phyloP scores from a whole-genome alignment of 257 asterid genomes.

The Petunia secreta region DNA sequence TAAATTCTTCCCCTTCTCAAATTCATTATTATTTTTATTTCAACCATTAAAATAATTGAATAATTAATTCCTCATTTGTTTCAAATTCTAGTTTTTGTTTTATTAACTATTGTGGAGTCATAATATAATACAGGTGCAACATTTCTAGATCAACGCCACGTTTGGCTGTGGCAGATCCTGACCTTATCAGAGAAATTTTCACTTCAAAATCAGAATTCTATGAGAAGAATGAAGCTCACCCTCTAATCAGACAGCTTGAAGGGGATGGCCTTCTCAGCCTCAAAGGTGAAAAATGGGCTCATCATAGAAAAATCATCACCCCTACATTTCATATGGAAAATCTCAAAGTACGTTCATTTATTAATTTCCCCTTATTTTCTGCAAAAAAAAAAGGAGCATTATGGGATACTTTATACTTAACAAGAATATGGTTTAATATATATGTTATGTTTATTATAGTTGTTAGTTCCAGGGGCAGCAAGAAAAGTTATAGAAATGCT shows the following conservation, averaged over 20 bases:
- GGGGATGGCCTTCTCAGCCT: slow-evolving; percentile 55
- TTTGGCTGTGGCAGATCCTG: slow-evolving; percentile 57
- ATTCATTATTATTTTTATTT: no score
- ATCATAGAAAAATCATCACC: slow-evolving; percentile 53
- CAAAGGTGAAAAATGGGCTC: slow-evolving; percentile 58
- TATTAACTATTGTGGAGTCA: no score
- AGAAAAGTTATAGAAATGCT: slow-evolving; percentile 47
- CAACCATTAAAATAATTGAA: no score
- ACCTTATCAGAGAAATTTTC: slow-evolving; percentile 51
- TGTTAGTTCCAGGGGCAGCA: slow-evolving; percentile 48
- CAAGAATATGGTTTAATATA: not conserved
- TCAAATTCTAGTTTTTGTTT: no score
- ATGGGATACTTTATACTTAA: no score
- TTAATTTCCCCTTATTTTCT: not conserved
- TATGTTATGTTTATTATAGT: slow-evolving; percentile 22
- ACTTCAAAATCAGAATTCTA: slow-evolving; percentile 50
- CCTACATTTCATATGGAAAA: slow-evolving; percentile 59
- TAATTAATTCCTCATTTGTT: not conserved
- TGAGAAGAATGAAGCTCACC: slow-evolving; percentile 55
- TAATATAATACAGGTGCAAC: slow-evolving; percentile 40
- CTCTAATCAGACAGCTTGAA: slow-evolving; percentile 49
- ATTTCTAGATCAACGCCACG: slow-evolving; percentile 52
- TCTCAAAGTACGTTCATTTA: slow-evolving; percentile 41
- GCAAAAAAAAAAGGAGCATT: no score
- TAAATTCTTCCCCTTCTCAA: not conserved